These are phyloP conservation scores for Ascochyta koolunga DNA, from an alignment of 2,329 filamentous ascomycete species.

Conservation along the genomic window DNA sequence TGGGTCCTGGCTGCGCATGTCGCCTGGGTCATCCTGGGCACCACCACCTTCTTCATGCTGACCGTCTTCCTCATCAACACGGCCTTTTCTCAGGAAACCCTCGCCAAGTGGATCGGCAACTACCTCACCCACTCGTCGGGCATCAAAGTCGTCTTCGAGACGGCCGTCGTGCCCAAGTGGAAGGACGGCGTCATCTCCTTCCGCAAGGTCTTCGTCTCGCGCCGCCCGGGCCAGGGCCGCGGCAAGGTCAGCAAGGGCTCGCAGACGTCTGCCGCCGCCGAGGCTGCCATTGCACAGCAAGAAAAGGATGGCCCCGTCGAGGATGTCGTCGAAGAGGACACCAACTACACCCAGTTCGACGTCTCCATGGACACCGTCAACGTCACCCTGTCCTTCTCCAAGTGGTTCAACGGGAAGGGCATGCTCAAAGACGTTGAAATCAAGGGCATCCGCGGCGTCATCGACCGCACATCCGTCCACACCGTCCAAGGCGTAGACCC, in stretches of 20 bases:
- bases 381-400: slow-evolving; percentile 94
- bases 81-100: slow-evolving; percentile 93
- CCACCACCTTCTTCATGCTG: slow-evolving; percentile 94
- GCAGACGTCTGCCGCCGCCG: slow-evolving; percentile 80
- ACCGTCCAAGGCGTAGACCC: slow-evolving; percentile 79
- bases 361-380: slow-evolving; percentile 94
- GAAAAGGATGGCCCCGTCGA: slow-evolving; percentile 44
- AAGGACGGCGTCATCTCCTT: slow-evolving; percentile 94
- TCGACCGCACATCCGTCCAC: slow-evolving; percentile 84
- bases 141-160: slow-evolving; percentile 94
- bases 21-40: slow-evolving; percentile 94
- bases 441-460: slow-evolving; percentile 87
- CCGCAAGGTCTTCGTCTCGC: slow-evolving; percentile 93
- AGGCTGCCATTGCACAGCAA: slow-evolving; percentile 69
- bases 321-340: slow-evolving; percentile 70
- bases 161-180: slow-evolving; percentile 96
- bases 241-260: slow-evolving; percentile 93
- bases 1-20: slow-evolving; percentile 95
- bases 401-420: slow-evolving; percentile 98
- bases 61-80: slow-evolving; percentile 92
- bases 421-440: slow-evolving; percentile 90
- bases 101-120: slow-evolving; percentile 92
- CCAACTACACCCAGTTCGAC: slow-evolving; percentile 98
- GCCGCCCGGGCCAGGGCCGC: slow-evolving; percentile 80
- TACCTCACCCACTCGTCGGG: slow-evolving; percentile 94